Evolutionary conservation across 1,284 basidiomycete species (phyloP).

Genomic region (Cryptococcus wingfieldii): DNA sequence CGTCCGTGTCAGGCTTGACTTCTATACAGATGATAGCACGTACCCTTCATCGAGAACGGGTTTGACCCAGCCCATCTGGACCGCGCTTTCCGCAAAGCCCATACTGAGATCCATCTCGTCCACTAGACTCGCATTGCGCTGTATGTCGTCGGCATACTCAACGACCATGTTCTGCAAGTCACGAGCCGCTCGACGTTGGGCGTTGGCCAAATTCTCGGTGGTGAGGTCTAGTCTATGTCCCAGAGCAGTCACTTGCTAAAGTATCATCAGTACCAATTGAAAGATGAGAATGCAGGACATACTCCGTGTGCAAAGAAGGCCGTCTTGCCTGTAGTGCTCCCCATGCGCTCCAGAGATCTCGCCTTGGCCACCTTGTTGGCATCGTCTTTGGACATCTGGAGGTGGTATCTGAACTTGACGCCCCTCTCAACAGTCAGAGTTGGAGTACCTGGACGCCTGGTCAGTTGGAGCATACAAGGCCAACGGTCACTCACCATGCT

Average conservation of each 20-base stretch:
- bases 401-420: conserved; percentile 64
- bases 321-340: conserved; percentile 39
- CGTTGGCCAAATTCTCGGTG: conserved; percentile 55
- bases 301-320: conserved; percentile 65
- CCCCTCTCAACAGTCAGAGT: conserved; percentile 67
- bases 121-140: conserved; percentile 71
- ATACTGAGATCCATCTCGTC: conserved; percentile 86
- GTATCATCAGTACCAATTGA: neutral
- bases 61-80: conserved; percentile 70
- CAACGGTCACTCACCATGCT: conserved; percentile 54
- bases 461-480: neutral
- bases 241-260: conserved; percentile 55
- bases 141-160: conserved; percentile 56
- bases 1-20: neutral
- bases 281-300: conserved; percentile 11
- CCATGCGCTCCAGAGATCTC: conserved; percentile 24
- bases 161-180: conserved; percentile 67
- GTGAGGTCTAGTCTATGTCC: conserved; percentile 63
- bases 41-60: conserved; percentile 70
- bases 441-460: conserved; percentile 55
- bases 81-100: conserved; percentile 76
- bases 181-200: conserved; percentile 69
- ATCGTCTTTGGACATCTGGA: conserved; percentile 59
- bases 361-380: conserved; percentile 43
- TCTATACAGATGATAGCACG: conserved; percentile 25